Base-by-base conservation (phyloP, 2,329 filamentous ascomycete genomes). In the Sordariomycetes sp. region DNA sequence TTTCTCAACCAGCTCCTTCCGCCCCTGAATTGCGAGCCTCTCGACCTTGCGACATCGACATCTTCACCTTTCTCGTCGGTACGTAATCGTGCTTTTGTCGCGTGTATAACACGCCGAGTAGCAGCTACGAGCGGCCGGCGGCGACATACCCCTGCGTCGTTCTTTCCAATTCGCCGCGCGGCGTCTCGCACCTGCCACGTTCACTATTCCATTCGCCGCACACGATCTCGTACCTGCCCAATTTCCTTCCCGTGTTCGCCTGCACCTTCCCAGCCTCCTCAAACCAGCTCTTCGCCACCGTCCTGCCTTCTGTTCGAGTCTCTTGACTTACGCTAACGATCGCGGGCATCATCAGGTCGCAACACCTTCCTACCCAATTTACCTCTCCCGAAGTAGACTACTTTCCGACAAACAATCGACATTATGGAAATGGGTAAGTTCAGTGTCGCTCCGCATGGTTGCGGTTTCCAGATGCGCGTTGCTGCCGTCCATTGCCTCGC, bases 381-480 rank as follows among this genome's bases (percentile, higher is more conserved):
- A 34, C 28, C 52, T 34, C 24, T 15, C 3, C 28, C 24, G 10
- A 34, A 20, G 28, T 53, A 34, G 52, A 22, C 34, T 10, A n/a
- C 52, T 34, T 22, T 24, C 32, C 52, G 28, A 53, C 34, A 34
- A 53, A n/a, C 34, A 34, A 10, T 8, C 52, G 20, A 36, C 24
- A 53, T 32, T 24, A 22, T 55, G 12, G 17, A 20, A 32, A 60
- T 60, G 57, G 64, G 64, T 53, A 53, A 53, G 52, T 53, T 8
- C 5, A 34, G 13, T 53, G 13, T 34, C 32, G 13, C 15, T 22
- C 5, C n/a, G 12, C 15, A 10, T 36, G 34, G 28, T 34, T 53
- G 17, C 51, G 59, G 63, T 28, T 62, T 68, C 57, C 65, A 64
- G 45, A 50, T 50, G 8, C 22, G 45, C n/a, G 10, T 24, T 20